These are phyloP conservation scores for Boletus sp. DNA, from an alignment of 768 basidiomycete species.

Conservation along the genomic window DNA sequence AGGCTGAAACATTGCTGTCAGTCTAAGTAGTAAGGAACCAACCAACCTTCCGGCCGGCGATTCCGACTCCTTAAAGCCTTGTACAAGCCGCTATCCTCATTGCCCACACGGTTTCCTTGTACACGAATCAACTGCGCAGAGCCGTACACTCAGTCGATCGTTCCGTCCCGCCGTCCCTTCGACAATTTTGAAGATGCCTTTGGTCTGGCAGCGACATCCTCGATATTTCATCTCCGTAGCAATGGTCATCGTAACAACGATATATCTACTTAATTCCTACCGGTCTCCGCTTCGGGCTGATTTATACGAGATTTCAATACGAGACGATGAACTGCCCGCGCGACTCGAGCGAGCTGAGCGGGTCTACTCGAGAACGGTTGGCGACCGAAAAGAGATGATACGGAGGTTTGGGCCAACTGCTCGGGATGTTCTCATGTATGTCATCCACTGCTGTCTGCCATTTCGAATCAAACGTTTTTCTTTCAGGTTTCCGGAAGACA, in stretches of 20 bases:
- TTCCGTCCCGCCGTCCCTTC: background rate
- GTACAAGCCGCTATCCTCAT: constrained; percentile 16
- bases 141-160: constrained; percentile 4
- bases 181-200: constrained; percentile 25
- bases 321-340: constrained; percentile 37
- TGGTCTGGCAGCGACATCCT: constrained; percentile 46
- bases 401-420: constrained; percentile 52
- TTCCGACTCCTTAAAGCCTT: constrained; percentile 2
- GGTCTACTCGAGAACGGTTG: constrained; percentile 45
- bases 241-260: constrained; percentile 40
- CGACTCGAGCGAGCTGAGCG: constrained; percentile 43
- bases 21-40: constrained; percentile 2
- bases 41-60: background rate
- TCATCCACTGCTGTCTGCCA: background rate
- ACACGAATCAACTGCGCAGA: constrained; percentile 7
- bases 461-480: background rate
- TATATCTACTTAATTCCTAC: constrained; percentile 47
- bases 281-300: constrained; percentile 25
- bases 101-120: constrained; percentile 4
- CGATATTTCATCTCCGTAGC: constrained; percentile 48
- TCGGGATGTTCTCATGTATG: constrained; percentile 44
- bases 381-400: constrained; percentile 47
- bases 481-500: constrained; percentile 51
- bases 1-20: background rate
- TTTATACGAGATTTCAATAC: constrained; percentile 23